These are phyloP conservation scores for Wallacemonas sp. DNA, from an alignment of 208 protist genomes.

Conservation along the genomic window DNA sequence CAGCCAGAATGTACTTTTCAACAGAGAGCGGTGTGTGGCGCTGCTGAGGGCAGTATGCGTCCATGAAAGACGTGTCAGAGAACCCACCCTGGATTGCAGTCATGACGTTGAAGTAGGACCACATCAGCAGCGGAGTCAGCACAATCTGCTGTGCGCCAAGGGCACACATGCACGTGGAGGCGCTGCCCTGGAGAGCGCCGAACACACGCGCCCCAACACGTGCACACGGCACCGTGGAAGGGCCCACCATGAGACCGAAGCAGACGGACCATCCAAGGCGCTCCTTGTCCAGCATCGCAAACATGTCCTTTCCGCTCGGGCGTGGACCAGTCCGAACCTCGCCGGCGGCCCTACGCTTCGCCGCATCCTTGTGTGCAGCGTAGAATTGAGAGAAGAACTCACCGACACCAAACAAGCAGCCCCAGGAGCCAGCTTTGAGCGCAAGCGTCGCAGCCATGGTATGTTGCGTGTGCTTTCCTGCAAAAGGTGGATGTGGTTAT, in stretches of 20 bases:
- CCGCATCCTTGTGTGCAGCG: conserved; percentile 51
- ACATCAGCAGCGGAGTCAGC: conserved; percentile 60
- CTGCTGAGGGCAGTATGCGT: conserved; percentile 26
- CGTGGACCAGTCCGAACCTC: conserved; percentile 36
- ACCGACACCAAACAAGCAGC: conserved; percentile 38
- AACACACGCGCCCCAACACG: conserved; percentile 33
- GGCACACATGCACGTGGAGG: conserved; percentile 39
- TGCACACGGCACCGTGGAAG: conserved; percentile 25
- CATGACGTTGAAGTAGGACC: conserved; percentile 69
- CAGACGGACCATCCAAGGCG: conserved; percentile 37
- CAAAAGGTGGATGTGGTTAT: too few species aligned
- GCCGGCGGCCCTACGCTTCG: conserved; percentile 33
- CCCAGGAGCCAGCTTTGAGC: conserved; percentile 20
- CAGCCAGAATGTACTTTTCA: conserved; percentile 48
- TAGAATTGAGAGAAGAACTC: conserved; percentile 83
- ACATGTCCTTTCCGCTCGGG: conserved; percentile 49
- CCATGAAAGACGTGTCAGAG: conserved; percentile 54
- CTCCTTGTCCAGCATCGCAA: conserved; percentile 54
- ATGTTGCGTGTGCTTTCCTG: too few species aligned
- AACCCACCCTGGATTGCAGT: conserved; percentile 66
- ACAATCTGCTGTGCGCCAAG: conserved; percentile 68
- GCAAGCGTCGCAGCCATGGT: background rate
- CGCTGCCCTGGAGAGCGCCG: conserved; percentile 31
- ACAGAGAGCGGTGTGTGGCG: conserved; percentile 56
- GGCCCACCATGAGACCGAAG: conserved; percentile 49